Base-by-base conservation (phyloP, 768 basidiomycete genomes). In the Rhodotorula diobovata region DNA sequence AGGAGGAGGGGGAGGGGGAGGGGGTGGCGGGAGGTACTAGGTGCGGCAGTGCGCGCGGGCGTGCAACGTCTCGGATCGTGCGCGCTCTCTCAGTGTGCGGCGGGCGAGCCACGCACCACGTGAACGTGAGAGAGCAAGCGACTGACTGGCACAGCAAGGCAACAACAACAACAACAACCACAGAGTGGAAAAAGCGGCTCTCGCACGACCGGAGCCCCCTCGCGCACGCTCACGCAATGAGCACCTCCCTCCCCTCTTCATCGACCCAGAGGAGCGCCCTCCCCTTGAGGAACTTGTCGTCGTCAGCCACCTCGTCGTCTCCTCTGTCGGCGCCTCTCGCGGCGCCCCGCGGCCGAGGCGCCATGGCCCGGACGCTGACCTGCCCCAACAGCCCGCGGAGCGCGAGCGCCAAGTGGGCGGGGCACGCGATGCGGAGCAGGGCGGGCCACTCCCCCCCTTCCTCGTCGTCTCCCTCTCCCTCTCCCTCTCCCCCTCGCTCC, bases 361-460 rank as follows among this genome's bases (percentile, higher is more conserved):
- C 6, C 25, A 35, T 6, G 34, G 45, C 35, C 2, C 21, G 10
- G 12, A 62, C 61, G 25, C 8, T 50, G 7, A 59, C 15, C 56
- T 59, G 56, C 11, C 1, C 39, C 8, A 74, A 35, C 12, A 70
- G 18, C 4, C 32, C 46, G 1, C 68, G n/a, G 32, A 74, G 28
- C 53, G 72, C 34, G 16, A 74, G 53, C 6, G 72, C 72, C 37
- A 74, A 39, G 53, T 70, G 57, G 14, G 72, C 72, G 30, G 59
- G 57, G 23, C 59, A 46, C 37, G 55, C 50, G 39, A 73, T 34
- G 18, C 62, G 63, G 57, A 73, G 2, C n/a, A 61, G 5, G 16
- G 30, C 43, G 4, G 41, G 23, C 10, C 14, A 34, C 21, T 53
- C 51, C 4, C n/a, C 25, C 11, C n/a, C 10, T n/a, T 6, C 51